Conservation (phyloP, 2,329 filamentous ascomycete genomes). For the Botrytis fragariae region DNA sequence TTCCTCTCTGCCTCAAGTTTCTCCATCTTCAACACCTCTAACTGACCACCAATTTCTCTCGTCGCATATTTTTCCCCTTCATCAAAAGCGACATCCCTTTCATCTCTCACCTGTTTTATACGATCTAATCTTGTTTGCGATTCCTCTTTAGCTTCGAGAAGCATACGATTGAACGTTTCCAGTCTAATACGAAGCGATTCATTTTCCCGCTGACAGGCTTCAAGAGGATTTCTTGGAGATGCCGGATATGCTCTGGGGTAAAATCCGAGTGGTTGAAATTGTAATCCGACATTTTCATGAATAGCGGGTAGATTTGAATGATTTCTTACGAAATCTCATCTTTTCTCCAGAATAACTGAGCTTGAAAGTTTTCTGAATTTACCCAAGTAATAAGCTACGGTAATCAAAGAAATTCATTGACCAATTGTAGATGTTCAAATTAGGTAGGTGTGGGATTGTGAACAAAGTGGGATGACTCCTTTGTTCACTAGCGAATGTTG, state of each 20-base stretch:
- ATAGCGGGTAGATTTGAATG: not conserved
- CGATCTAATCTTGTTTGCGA: not conserved
- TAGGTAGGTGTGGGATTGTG: not conserved
- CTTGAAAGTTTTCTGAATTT: not conserved
- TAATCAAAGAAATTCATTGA: not conserved
- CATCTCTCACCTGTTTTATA: not conserved
- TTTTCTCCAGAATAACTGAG: not conserved
- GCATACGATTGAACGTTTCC: slow-evolving; percentile 1
- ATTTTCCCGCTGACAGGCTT: slow-evolving; percentile 17
- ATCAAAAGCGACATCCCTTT: not conserved
- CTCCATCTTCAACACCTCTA: not conserved
- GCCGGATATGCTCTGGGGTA: not conserved
- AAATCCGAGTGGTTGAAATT: slow-evolving; percentile 7
- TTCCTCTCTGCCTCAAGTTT: not conserved
- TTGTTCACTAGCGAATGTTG: slow-evolving; percentile 1
- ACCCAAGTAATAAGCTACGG: not conserved
- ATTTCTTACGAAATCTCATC: not conserved
- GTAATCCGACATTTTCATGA: slow-evolving; percentile 14
- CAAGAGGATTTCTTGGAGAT: slow-evolving; percentile 7
- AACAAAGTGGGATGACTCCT: slow-evolving; percentile 2
- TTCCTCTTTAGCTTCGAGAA: not conserved
- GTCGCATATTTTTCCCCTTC: not conserved
- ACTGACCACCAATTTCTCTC: not conserved
- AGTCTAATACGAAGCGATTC: not conserved
- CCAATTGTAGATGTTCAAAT: not conserved